Evolutionary conservation across 208 protist species (phyloP).

Genomic region (Lotmaria passim): DNA sequence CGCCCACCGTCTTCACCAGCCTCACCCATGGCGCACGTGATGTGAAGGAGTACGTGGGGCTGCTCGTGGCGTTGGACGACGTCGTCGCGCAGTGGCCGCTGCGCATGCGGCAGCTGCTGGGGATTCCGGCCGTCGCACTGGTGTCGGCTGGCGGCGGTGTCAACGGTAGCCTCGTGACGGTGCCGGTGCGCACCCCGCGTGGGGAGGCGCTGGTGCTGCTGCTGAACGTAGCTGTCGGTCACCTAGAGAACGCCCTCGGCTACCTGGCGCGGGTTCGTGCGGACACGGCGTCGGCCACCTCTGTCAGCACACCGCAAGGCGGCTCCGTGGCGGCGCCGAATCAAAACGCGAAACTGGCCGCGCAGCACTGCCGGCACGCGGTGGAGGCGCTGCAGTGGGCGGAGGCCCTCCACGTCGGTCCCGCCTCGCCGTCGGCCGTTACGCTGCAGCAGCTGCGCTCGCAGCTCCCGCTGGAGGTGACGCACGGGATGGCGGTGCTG

Average conservation of each 20-base stretch:
- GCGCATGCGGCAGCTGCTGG: slow-evolving; percentile 39
- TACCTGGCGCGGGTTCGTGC: slow-evolving; percentile 47
- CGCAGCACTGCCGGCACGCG: slow-evolving; percentile 45
- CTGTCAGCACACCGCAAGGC: slow-evolving; percentile 20
- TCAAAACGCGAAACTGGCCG: slow-evolving; percentile 58
- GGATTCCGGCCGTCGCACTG: slow-evolving; percentile 23
- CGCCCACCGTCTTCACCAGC: slow-evolving; percentile 40
- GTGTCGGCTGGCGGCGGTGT: slow-evolving; percentile 5
- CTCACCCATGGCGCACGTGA: slow-evolving; percentile 33
- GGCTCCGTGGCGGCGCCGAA: slow-evolving; percentile 32
- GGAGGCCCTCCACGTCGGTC: slow-evolving; percentile 31
- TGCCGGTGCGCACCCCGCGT: slow-evolving; percentile 25
- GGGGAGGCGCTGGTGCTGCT: slow-evolving; percentile 64
- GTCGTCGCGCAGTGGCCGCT: slow-evolving; percentile 51
- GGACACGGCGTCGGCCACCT: slow-evolving; percentile 21
- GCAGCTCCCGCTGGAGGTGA: slow-evolving; percentile 38
- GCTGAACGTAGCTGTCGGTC: slow-evolving; percentile 59
- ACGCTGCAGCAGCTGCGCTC: slow-evolving; percentile 39
- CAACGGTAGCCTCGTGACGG: slow-evolving; percentile 16
- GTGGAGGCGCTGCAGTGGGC: slow-evolving; percentile 38
- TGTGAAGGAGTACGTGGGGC: slow-evolving; percentile 39
- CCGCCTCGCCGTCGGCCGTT: slow-evolving; percentile 35
- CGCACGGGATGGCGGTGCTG: slow-evolving; percentile 41
- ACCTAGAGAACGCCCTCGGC: slow-evolving; percentile 46
- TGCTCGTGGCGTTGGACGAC: slow-evolving; percentile 59